phyloP scores from a whole-genome alignment of 352 stramenopile species.

The Globisporangium nodosum region DNA sequence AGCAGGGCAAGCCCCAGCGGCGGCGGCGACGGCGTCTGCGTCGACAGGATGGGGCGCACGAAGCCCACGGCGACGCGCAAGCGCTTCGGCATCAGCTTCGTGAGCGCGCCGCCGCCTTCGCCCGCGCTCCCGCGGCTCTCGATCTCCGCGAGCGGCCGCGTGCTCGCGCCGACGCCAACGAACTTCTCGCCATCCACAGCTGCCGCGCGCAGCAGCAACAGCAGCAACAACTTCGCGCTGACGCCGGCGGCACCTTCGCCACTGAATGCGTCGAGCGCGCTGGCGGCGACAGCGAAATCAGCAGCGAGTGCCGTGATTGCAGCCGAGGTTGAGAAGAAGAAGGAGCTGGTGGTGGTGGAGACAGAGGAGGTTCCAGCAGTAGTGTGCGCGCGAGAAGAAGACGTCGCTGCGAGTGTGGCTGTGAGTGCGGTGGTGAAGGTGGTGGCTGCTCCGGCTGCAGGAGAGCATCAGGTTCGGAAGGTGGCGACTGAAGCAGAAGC shows the following conservation, averaged over 20 bases:
- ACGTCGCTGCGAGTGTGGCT: no score
- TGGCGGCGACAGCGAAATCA: background rate
- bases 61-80: constrained; percentile 30
- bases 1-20: no score
- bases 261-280: no score
- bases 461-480: no score
- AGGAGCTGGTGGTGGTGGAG: background rate
- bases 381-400: background rate
- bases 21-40: background rate
- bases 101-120: background rate
- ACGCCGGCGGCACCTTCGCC: no score
- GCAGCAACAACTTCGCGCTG: background rate
- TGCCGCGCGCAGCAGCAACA: background rate
- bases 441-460: background rate
- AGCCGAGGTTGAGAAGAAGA: background rate
- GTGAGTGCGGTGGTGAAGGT: background rate
- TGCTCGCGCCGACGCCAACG: background rate
- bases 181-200: background rate
- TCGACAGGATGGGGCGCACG: constrained; percentile 25
- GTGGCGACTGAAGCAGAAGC: background rate
- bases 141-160: background rate
- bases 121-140: constrained; percentile 3
- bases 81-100: constrained; percentile 17
- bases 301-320: background rate
- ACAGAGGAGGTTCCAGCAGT: background rate